Percentiles rank a stretch among this genome's conserved stretches.
Conservation (phyloP, 805 yeast genomes). For the Kodamaea kaohsiungensis region DNA sequence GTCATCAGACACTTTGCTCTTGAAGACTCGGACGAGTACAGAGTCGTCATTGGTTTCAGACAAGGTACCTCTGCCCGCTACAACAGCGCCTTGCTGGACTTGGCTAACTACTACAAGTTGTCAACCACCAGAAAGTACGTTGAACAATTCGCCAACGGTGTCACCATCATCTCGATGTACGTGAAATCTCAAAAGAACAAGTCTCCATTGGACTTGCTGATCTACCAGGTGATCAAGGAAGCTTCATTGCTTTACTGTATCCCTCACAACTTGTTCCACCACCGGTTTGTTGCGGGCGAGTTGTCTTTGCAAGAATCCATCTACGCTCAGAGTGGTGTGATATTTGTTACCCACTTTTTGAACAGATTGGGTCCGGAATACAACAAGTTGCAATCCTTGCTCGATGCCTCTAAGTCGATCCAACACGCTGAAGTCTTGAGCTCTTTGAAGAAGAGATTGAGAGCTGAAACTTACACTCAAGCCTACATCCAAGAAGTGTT, state of each 20-base stretch:
- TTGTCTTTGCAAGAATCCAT: conserved; percentile 92
- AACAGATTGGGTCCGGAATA: conserved; percentile 93
- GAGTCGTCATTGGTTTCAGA: conserved; percentile 86
- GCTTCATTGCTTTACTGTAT: conserved; percentile 89
- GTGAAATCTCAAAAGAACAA: conserved; percentile 58
- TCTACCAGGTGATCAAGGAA: conserved; percentile 89
- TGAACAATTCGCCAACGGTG: conserved; percentile 89
- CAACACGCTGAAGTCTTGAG: conserved; percentile 75
- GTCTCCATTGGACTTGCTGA: conserved; percentile 67
- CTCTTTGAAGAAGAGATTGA: conserved; percentile 81
- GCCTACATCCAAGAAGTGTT: conserved; percentile 78
- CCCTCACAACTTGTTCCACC: conserved; percentile 82
- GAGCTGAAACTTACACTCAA: conserved; percentile 91
- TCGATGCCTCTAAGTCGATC: conserved; percentile 61
- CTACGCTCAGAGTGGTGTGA: conserved; percentile 91
- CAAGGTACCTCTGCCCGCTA: conserved; percentile 83
- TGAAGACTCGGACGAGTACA: conserved; percentile 77
- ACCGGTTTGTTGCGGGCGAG: conserved; percentile 68
- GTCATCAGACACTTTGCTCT: conserved; percentile 84
- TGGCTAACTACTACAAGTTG: conserved; percentile 87
- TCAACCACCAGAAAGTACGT: conserved; percentile 86
- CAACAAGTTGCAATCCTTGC: conserved; percentile 61
- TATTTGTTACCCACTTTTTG: conserved; percentile 90
- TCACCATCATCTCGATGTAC: conserved; percentile 84
- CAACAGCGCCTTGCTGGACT: conserved; percentile 80